These are phyloP conservation scores for Aspergillus texensis DNA, from an alignment of 2,329 filamentous ascomycete genomes.

Conservation along the genomic window DNA sequence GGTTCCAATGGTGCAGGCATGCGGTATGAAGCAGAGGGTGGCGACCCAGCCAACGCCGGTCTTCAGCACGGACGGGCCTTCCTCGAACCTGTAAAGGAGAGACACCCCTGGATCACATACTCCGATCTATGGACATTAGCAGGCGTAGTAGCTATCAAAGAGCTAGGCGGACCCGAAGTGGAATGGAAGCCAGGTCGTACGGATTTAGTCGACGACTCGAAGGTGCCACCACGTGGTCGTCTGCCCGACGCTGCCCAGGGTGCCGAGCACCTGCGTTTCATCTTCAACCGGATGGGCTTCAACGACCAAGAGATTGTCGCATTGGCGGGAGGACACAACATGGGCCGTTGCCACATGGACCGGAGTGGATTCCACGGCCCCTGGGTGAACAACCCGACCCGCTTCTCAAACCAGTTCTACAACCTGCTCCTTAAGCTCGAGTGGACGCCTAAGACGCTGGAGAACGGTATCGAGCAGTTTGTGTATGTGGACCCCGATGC, in stretches of 20 bases:
- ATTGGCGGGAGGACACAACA: slow-evolving; percentile 58
- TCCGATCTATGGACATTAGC: slow-evolving; percentile 68
- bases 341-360: slow-evolving; percentile 59
- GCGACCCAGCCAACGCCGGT: slow-evolving; percentile 66
- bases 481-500: slow-evolving; percentile 61
- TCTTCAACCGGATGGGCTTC: slow-evolving; percentile 65
- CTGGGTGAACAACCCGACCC: slow-evolving; percentile 63
- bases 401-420: slow-evolving; percentile 63
- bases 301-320: slow-evolving; percentile 64
- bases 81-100: slow-evolving; percentile 63
- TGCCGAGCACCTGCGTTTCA: slow-evolving; percentile 56
- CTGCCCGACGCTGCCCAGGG: slow-evolving; percentile 59
- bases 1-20: slow-evolving; percentile 68
- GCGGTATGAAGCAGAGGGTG: slow-evolving; percentile 66
- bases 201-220: slow-evolving; percentile 63
- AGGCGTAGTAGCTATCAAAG: slow-evolving; percentile 60
- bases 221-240: slow-evolving; percentile 60
- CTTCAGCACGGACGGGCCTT: slow-evolving; percentile 66
- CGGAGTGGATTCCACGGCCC: slow-evolving; percentile 60
- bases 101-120: slow-evolving; percentile 66
- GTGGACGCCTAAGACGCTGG: slow-evolving; percentile 58
- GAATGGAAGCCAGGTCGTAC: slow-evolving; percentile 62
- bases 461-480: slow-evolving; percentile 60
- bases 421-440: slow-evolving; percentile 54
- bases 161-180: slow-evolving; percentile 63